These are phyloP conservation scores for Penstemon davidsonii DNA, from an alignment of 257 asterid genomes.

Conservation along the genomic window DNA sequence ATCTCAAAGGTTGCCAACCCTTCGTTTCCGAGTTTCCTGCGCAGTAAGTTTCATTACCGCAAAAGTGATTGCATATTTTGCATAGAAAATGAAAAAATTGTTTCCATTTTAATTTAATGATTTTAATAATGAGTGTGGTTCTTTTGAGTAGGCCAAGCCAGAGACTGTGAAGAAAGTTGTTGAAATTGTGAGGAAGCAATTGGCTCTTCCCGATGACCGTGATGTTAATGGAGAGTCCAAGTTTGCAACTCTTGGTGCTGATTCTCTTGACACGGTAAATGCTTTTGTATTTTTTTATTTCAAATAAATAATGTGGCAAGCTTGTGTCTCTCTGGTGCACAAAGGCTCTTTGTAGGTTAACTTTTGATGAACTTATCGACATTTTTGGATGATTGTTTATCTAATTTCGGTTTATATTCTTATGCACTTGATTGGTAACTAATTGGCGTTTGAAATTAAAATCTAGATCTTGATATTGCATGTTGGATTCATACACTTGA, in stretches of 20 bases:
- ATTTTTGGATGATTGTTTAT: neutral
- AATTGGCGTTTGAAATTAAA: neutral
- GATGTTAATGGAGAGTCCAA: conserved; percentile 70
- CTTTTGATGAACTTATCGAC: neutral
- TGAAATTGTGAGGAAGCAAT: conserved; percentile 79
- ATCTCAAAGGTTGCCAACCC: conserved; percentile 45
- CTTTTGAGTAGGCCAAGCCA: conserved; percentile 70
- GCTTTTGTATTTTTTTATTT: neutral
- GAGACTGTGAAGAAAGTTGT: conserved; percentile 84
- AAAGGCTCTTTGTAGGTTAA: neutral
- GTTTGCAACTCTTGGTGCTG: conserved; percentile 83
- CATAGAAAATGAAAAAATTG: neutral
- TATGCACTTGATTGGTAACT: too few species aligned
- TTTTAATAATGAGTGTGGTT: conserved; percentile 16
- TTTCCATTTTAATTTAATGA: neutral
- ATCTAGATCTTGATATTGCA: neutral
- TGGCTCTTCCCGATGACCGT: conserved; percentile 68
- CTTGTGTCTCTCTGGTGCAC: neutral
- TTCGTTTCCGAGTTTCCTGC: conserved; percentile 60
- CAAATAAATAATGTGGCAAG: neutral
- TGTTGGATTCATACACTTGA: neutral
- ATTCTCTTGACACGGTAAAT: conserved; percentile 92
- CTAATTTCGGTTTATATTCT: too few species aligned
- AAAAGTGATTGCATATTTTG: neutral
- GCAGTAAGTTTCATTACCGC: conserved; percentile 34